Conservation (phyloP, 2,329 filamentous ascomycete genomes). For the Calycina herbarum region DNA sequence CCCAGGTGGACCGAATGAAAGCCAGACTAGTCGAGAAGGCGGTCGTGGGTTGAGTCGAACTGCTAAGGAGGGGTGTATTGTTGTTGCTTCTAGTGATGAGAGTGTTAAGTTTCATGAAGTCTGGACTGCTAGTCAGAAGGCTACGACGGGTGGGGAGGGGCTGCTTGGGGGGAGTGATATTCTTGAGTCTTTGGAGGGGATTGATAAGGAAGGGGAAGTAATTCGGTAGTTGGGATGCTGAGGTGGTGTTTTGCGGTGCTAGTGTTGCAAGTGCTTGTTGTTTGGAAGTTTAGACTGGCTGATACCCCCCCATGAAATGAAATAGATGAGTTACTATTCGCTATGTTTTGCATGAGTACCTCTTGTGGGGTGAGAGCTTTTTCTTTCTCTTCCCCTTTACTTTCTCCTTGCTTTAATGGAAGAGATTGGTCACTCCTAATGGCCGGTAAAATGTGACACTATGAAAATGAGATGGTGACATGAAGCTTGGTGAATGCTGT, state of each 20-base stretch:
- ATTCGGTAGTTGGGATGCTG: conserved; percentile 54
- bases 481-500: too few species aligned
- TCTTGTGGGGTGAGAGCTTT: background rate
- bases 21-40: conserved; percentile 44
- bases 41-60: conserved; percentile 56
- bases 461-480: too few species aligned
- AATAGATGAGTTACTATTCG: background rate
- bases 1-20: conserved; percentile 57
- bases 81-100: conserved; percentile 88
- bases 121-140: conserved; percentile 68
- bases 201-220: conserved; percentile 70
- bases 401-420: too few species aligned
- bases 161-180: conserved; percentile 82
- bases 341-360: background rate
- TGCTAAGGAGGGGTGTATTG: conserved; percentile 75
- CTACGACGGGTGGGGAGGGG: conserved; percentile 53
- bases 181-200: conserved; percentile 76
- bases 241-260: background rate
- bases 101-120: conserved; percentile 96
- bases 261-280: background rate
- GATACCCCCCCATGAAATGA: conserved; percentile 7
- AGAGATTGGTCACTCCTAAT: too few species aligned
- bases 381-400: background rate
- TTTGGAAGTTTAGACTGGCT: conserved; percentile 6
- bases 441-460: too few species aligned